phyloP scores from a whole-genome alignment of 371 early-diverging fungal species.

The Haplosporangium sp. region DNA sequence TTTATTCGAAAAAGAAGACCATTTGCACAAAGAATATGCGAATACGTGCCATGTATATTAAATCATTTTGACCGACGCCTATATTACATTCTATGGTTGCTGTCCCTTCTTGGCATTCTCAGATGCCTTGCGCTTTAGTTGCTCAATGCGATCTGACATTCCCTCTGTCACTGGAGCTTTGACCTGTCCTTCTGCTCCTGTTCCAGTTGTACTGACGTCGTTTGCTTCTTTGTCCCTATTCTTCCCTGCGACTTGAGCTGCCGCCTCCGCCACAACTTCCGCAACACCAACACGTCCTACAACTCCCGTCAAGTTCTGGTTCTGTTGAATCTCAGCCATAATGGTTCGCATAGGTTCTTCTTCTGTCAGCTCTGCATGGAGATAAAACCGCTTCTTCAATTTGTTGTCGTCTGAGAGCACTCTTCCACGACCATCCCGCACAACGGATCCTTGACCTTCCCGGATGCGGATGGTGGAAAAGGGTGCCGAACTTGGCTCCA shows the following conservation, averaged over 20 bases:
- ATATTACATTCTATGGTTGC: slow-evolving; percentile 5
- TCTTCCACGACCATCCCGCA: slow-evolving; percentile 55
- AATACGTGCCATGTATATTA: too few relatives aligned
- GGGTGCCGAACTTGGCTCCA: slow-evolving; percentile 65
- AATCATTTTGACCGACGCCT: too few relatives aligned
- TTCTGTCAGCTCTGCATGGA: slow-evolving; percentile 67
- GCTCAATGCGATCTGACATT: slow-evolving; percentile 54
- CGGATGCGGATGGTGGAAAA: slow-evolving; percentile 67
- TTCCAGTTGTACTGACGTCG: neutral
- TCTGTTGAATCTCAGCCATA: slow-evolving; percentile 51
- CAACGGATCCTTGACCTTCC: slow-evolving; percentile 41
- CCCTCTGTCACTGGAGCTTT: slow-evolving; percentile 31
- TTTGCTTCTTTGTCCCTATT: neutral
- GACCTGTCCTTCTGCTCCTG: neutral
- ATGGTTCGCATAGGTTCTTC: slow-evolving; percentile 51
- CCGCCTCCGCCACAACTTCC: neutral
- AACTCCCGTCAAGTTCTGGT: slow-evolving; percentile 10
- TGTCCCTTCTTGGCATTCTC: slow-evolving; percentile 29
- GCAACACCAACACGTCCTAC: neutral
- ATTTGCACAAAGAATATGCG: too few relatives aligned
- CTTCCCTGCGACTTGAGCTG: neutral
- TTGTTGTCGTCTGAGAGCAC: slow-evolving; percentile 49
- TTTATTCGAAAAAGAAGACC: too few relatives aligned
- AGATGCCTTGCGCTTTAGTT: slow-evolving; percentile 45
- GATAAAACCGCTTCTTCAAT: slow-evolving; percentile 63